These are phyloP conservation scores for Exophiala bonariae DNA, from an alignment of 2,329 filamentous ascomycete species.

Conservation along the genomic window DNA sequence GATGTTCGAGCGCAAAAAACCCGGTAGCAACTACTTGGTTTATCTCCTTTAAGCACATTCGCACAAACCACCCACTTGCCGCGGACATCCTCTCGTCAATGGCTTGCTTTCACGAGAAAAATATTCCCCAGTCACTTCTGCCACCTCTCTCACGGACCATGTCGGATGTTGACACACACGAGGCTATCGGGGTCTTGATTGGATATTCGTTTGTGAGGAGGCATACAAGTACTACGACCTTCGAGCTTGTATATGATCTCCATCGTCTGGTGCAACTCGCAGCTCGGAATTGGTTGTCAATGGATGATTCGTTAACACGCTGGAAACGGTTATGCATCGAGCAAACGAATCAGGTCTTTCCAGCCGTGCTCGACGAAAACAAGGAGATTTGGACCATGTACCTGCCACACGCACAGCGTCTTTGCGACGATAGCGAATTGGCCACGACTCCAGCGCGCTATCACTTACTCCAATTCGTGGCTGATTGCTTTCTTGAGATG, in stretches of 20 bases:
- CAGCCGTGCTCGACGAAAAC: conserved; percentile 17
- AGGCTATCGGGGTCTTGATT: conserved; percentile 35
- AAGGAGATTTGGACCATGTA: conserved; percentile 30
- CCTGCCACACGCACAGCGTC: conserved; percentile 31
- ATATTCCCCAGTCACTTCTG: conserved; percentile 37
- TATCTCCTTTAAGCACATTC: conserved; percentile 39
- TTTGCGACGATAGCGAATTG: too few species aligned
- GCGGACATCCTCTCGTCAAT: conserved; percentile 38
- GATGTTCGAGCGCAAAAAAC: conserved; percentile 33
- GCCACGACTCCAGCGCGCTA: too few species aligned
- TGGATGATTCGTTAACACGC: conserved; percentile 17
- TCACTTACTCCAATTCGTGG: too few species aligned
- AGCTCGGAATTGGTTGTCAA: conserved; percentile 34
- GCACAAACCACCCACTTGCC: conserved; percentile 32
- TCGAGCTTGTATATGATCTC: too few species aligned
- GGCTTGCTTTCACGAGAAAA: conserved; percentile 32
- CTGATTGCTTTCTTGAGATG: too few species aligned
- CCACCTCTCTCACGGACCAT: conserved; percentile 19
- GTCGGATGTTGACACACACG: conserved; percentile 23
- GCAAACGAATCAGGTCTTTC: conserved; percentile 30
- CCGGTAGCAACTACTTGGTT: conserved; percentile 39
- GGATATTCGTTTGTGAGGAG: conserved; percentile 35
- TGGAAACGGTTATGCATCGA: conserved; percentile 23
- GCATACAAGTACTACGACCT: background rate
- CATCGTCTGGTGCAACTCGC: conserved; percentile 39